Base-by-base conservation (phyloP, 1,284 basidiomycete species). In the Fomitiporia mediterranea region DNA sequence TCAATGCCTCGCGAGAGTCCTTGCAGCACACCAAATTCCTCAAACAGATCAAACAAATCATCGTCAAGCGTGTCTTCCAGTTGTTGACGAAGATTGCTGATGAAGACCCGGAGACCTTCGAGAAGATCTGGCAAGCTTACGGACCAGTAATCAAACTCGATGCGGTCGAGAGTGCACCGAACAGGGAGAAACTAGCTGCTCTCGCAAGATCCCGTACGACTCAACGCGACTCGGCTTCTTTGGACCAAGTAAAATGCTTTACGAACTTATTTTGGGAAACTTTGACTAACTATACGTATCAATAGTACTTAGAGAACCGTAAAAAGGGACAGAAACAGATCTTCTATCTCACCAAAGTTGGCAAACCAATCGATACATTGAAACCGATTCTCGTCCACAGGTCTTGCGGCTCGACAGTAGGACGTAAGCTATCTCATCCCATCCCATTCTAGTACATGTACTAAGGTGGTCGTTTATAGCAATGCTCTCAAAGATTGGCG, bases 1-100 rank as follows among this genome's bases (percentile, higher is more conserved):
- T 98, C 55, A 97, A 96, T 65, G 94, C 98, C 54, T 97, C 94
- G 47, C 87, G 94, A 53, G 94, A 98, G 72, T 94, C 84, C 8
- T 79, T 98, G 2, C 94, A 97, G 69, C 89, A 86, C 43, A 90
- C 84, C 62, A 74, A 79, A 56, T 95, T 96, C 79, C 76, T 94
- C 54, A 81, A 77, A 62, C 90, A 91, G 68, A 77, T 93, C 62
- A 85, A 82, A 69, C 74, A 78, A 47, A 81, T 90, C 61, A 79
- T 94, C 61, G 66, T 90, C 58, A 86, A 88, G 63, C 91, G 89
- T 62, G 79, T 94, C 60, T 79, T 96, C 54, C 86, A 90, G 63
- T 75, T 92, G 17, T 86, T 96, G 68, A 75, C 74, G 30, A 84
- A 81, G 59, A 71, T 92, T 44, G 73, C 82, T 1, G 79, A 84